Conservation (phyloP, 148 eudicot genomes). For the Fallopia convolvulus region DNA sequence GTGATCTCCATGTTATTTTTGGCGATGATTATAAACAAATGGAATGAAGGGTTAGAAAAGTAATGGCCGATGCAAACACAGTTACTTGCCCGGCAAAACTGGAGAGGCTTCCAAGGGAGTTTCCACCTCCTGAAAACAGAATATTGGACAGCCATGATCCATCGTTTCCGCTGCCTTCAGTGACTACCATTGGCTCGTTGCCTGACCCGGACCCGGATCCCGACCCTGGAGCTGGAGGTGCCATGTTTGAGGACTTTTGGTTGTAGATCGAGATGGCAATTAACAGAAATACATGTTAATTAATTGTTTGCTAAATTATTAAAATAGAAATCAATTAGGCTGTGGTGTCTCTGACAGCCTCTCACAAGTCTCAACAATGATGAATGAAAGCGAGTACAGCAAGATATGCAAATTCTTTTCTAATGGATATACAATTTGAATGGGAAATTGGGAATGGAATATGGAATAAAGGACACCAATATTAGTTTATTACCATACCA, state of each 20-base stretch:
- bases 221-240: background rate
- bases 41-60: background rate
- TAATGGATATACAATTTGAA: too few species aligned
- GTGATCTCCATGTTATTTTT: too few species aligned
- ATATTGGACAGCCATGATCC: background rate
- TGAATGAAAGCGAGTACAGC: too few species aligned
- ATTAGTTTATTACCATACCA: too few species aligned
- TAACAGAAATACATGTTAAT: background rate
- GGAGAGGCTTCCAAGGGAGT: background rate
- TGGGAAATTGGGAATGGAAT: too few species aligned
- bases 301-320: too few species aligned
- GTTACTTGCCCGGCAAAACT: background rate
- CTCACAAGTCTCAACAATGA: too few species aligned
- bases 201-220: background rate
- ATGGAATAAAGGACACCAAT: too few species aligned
- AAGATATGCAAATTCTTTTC: too few species aligned
- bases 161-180: background rate
- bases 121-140: conserved; percentile 2
- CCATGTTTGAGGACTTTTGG: background rate
- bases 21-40: too few species aligned
- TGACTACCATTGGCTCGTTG: background rate
- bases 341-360: too few species aligned
- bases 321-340: too few species aligned
- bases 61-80: background rate
- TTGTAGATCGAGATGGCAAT: background rate